Evolutionary conservation across 2,329 filamentous ascomycete species (phyloP), one percentile per base, ranked within the genome.

Genomic region (Thelonectria olida): DNA sequence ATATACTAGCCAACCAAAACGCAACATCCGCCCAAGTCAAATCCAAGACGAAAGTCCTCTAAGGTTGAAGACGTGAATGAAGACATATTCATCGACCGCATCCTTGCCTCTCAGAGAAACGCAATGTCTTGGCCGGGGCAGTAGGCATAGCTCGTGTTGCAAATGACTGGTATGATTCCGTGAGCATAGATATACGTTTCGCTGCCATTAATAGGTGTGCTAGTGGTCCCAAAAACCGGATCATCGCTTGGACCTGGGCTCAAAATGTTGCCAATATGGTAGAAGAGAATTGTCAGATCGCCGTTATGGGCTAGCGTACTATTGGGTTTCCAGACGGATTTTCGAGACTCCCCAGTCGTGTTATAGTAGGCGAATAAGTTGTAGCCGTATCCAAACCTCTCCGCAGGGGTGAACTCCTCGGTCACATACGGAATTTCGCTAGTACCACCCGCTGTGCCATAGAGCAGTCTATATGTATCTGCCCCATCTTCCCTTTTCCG

Each of bases 111-210:
- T 10, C 15, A 34, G 31, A 23, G 45, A 49, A 22, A 49, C 45
- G 45, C 45, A 49, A 19, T 34, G 25, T n/a, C 27, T n/a, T 13
- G n/a, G 10, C 19, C 27, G 15, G 45, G 45, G 27, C 45, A 49
- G 28, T 49, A 49, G 45, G 25, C 27, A 31, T 49, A 49, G 45
- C 45, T 49, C 17, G 45, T 49, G 28, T 49, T 49, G 17, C 45
- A 49, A n/a, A 49, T 49, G 25, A 49, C 19, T 17, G 45, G 45
- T 31, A 49, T 31, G 45, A 49, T 49, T 9, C 25, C 45, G 42
- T 25, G 42, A n/a, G 9, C 9, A 25, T 36, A 49, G 45, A 49
- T 22, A 13, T 31, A 31, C 25, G n/a, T 49, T 5, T 36, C 3
- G 28, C 27, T 45, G 22, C 27, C 45, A 19, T 49, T 20, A 12